Base-by-base conservation (phyloP, 1,139 yeast genomes). In the Zygoascus sp. region DNA sequence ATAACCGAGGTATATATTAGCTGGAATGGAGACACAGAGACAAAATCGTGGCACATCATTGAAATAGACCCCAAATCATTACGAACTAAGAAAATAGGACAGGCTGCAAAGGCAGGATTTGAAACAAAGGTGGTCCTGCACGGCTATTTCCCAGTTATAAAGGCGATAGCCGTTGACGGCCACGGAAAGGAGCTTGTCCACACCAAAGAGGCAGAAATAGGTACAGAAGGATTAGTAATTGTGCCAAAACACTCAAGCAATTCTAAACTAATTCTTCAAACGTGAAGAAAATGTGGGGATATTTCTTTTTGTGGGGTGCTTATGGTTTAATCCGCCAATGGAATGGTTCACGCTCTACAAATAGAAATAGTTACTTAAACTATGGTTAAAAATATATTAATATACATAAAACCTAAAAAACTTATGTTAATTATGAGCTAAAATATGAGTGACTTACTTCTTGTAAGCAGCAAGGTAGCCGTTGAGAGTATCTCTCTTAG, bases 1-100 rank as follows among this genome's bases (percentile, higher is more conserved):
- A 34, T 27, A 13, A 57, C 66, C 4, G 52, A 50, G 22, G 48
- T 68, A 5, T 67, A 64, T 45, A 67, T 68, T 32, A 64, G 69
- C 42, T 69, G 73, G 73, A 69, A 69, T 53, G 74, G 74, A 13
- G 74, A 68, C 48, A 69, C 73, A 4, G 57, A 59, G 7, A 30
- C 34, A 13, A n/a, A 15, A n/a, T n/a, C 8, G 16, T 30, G 34
- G 34, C 15, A 30, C 40, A 68, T 30, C 13, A 15, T 30, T n/a
- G 17, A 11, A 15, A n/a, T 30, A 5, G 34, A 30, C 34, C 34
- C 34, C 13, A 9, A 30, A 3, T n/a, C 34, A 8, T 15, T 30
- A 2, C 16, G 3, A 7, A 13, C 34, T 15, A 2, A 16, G 16
- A 15, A 30, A 13, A 5, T 15, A 15, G 34, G 16, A n/a, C 34